Conservation (phyloP, 2,329 filamentous ascomycete species). For the Diaporthe sp. region DNA sequence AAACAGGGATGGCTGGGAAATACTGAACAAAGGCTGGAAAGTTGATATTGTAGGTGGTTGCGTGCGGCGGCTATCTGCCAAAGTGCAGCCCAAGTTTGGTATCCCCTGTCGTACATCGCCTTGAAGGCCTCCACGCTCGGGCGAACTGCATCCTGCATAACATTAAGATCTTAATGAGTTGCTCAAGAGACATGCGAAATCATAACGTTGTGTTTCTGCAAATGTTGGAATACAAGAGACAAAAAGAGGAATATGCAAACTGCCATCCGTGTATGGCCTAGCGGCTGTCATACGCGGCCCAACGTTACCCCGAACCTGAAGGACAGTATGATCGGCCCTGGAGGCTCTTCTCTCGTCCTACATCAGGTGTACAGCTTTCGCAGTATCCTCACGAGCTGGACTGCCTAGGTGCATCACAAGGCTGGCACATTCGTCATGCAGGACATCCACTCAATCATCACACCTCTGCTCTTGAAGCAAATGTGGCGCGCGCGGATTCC, state of each 20-base stretch:
- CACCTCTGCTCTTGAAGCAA: constrained; percentile 7
- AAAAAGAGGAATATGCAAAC: too few relatives aligned
- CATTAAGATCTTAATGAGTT: not conserved
- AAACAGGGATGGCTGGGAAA: constrained; percentile 44
- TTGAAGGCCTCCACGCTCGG: constrained; percentile 45
- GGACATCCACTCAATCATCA: constrained; percentile 28
- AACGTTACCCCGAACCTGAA: not conserved
- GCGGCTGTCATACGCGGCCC: not conserved
- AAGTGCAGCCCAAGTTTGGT: constrained; percentile 46
- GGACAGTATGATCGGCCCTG: too few relatives aligned
- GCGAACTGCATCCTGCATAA: constrained; percentile 44
- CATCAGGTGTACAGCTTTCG: too few relatives aligned
- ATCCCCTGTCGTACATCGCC: constrained; percentile 47
- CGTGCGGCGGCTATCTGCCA: constrained; percentile 42
- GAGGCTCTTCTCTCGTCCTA: not conserved
- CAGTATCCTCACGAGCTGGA: not conserved
- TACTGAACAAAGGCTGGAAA: constrained; percentile 38
- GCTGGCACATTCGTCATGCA: not conserved
- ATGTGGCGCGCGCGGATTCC: constrained; percentile 9
- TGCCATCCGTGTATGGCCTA: too few relatives aligned
- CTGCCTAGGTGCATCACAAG: not conserved
- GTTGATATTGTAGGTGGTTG: constrained; percentile 19
- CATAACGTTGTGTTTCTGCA: not conserved
- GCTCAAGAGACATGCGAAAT: constrained; percentile 1
- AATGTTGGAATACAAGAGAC: not conserved